phyloP scores from a whole-genome alignment of 148 eudicot genomes.

The Bassia scoparia region DNA sequence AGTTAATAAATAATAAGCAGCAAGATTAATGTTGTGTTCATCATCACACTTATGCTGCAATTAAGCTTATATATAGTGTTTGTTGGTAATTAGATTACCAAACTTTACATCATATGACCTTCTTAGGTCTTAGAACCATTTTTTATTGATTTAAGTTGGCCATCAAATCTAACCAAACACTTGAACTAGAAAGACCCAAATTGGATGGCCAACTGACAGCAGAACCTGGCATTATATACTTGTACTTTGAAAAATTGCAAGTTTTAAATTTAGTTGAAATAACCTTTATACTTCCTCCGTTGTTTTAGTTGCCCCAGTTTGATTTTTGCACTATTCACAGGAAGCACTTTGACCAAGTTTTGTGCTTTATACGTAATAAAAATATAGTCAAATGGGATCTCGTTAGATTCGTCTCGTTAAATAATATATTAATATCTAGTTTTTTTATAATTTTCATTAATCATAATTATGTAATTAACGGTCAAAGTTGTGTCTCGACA shows the following conservation, averaged over 20 bases:
- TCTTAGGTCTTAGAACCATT: slow-evolving; percentile 2
- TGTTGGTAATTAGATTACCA: slow-evolving; percentile 31
- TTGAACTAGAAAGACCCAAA: neutral
- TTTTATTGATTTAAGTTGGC: slow-evolving; percentile 26
- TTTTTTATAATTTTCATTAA: too few relatives aligned
- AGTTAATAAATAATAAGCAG: neutral
- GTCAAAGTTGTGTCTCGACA: too few relatives aligned
- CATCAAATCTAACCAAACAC: slow-evolving; percentile 30
- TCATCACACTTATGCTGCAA: neutral
- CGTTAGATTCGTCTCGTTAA: too few relatives aligned
- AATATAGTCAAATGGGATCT: too few relatives aligned
- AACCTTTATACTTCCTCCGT: too few relatives aligned
- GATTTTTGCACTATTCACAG: too few relatives aligned
- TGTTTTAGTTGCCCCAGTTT: too few relatives aligned
- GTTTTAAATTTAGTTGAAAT: too few relatives aligned
- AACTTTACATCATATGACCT: slow-evolving; percentile 22
- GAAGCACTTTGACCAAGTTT: too few relatives aligned
- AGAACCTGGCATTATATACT: neutral
- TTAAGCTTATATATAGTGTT: slow-evolving; percentile 15
- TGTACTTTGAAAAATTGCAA: neutral
- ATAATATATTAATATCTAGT: too few relatives aligned
- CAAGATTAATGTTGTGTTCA: neutral
- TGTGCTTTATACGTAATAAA: too few relatives aligned
- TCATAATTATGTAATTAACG: too few relatives aligned
- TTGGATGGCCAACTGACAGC: neutral